Conservation (phyloP, 768 basidiomycete genomes). For the Naematelia encephala region DNA sequence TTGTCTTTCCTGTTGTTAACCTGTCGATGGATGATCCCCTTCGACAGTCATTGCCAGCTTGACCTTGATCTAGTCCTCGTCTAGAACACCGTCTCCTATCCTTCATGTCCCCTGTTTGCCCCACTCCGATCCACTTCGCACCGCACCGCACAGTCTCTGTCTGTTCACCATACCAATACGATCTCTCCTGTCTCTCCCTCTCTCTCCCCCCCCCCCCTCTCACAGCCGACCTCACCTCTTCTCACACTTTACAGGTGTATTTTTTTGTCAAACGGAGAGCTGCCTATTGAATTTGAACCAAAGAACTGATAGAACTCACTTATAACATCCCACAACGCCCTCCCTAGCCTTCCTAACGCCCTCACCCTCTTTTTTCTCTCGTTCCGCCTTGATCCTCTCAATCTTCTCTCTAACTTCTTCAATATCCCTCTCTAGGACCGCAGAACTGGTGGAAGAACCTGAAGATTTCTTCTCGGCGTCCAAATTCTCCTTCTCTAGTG, state of each 20-base stretch:
- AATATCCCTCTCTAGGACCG: constrained; percentile 48
- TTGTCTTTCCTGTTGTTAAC: no score
- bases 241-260: not conserved
- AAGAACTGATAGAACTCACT: constrained; percentile 37
- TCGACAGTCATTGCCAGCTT: no score
- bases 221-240: not conserved
- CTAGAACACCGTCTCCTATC: no score
- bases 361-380: constrained; percentile 31
- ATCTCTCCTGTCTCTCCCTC: not conserved
- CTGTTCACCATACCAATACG: no score
- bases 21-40: no score
- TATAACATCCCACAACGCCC: constrained; percentile 47
- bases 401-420: constrained; percentile 51
- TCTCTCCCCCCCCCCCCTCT: not conserved
- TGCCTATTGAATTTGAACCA: not conserved
- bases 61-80: no score
- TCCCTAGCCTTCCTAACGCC: constrained; percentile 41
- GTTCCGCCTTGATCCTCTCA: constrained; percentile 39
- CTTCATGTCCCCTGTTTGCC: no score
- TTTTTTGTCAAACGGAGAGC: not conserved
- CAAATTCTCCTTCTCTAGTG: constrained; percentile 51
- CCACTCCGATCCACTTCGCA: no score
- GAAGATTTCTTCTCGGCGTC: constrained; percentile 38
- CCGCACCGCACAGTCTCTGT: no score
- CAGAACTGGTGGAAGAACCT: constrained; percentile 37